Base-by-base conservation (phyloP, 129 eudicot species). In the Chrysanthemum seticuspe region DNA sequence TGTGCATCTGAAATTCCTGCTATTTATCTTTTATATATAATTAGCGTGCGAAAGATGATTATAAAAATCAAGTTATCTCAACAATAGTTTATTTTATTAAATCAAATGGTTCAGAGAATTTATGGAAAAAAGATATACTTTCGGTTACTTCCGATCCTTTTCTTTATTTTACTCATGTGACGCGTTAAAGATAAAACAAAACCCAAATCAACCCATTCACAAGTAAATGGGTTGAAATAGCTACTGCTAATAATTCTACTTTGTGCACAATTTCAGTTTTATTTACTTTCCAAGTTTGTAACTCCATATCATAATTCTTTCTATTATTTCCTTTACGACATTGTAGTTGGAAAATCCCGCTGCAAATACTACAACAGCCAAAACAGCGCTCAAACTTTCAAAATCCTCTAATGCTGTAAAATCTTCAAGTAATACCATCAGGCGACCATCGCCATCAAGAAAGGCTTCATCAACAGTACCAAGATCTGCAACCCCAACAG, bases 401-500 rank as follows among this genome's bases (percentile, higher is more conserved):
- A 59, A 73, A 76, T 56, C 79, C 61, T 77, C 91, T 44, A 67
- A 75, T 45, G 84, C 75, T 40, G 59, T 60, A 59, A 82, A 70
- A 70, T 67, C 91, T 65, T 86, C 82, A 11, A 78, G 51, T 61
- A 48, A 78, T 18, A 83, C 80, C 29, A 71, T 69, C 57, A 70
- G 86, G 80, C 80, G 81, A 74, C 88, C 96, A 18, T 79, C 80
- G 8, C 84, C 91, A 72, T 68, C 82, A 69, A 74, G 78, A 70
- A 78, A 74, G n/a, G 70, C 65, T 63, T 76, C 79, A 77, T 72
- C 84, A 67, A 65, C 76, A 69, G 66, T 81, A 25, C 57, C 85
- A 49, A 81, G 87, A 74, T 44, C 88, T 2, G 15, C 88, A 48
- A 88, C 84, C 19, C 95, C 90, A 44, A 81, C 86, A 45, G 53